Conservation (phyloP, 2,329 filamentous ascomycete genomes). For the Tolypocladium sp. region DNA sequence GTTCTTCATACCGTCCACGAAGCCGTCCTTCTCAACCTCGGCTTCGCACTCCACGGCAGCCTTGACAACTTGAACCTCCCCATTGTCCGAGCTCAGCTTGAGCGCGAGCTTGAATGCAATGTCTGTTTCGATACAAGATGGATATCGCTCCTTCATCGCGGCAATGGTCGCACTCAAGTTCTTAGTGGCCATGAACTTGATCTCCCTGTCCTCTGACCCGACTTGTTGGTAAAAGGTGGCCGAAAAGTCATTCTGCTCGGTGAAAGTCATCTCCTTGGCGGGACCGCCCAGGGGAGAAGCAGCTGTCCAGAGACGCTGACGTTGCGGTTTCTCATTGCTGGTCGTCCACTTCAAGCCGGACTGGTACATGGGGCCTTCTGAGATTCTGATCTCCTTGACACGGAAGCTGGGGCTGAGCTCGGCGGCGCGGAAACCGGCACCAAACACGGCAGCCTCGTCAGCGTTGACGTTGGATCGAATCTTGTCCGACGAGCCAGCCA, state of each 20-base stretch:
- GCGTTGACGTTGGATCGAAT: slow-evolving; percentile 92
- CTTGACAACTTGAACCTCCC: slow-evolving; percentile 68
- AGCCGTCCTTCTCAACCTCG: slow-evolving; percentile 66
- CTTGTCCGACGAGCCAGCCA: slow-evolving; percentile 65
- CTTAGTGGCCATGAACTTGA: slow-evolving; percentile 61
- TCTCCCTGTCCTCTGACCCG: slow-evolving; percentile 46
- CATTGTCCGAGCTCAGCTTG: slow-evolving; percentile 62
- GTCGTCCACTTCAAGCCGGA: slow-evolving; percentile 67
- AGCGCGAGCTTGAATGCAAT: slow-evolving; percentile 74
- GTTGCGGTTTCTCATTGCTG: slow-evolving; percentile 59
- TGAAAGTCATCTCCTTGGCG: slow-evolving; percentile 76
- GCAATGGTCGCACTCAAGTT: slow-evolving; percentile 82
- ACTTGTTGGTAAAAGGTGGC: slow-evolving; percentile 73
- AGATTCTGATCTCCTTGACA: slow-evolving; percentile 88
- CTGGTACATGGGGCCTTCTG: slow-evolving; percentile 67
- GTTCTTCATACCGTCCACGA: slow-evolving; percentile 93
- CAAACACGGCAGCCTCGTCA: slow-evolving; percentile 92
- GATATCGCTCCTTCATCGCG: slow-evolving; percentile 65
- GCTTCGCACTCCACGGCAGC: slow-evolving; percentile 81
- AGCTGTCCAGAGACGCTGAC: slow-evolving; percentile 76
- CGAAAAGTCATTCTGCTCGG: slow-evolving; percentile 72
- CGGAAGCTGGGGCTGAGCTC: slow-evolving; percentile 90
- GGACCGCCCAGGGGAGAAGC: slow-evolving; percentile 65
- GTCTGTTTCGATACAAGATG: slow-evolving; percentile 63
- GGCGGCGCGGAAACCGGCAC: slow-evolving; percentile 88